Evolutionary conservation across 1,284 basidiomycete genomes (phyloP), one percentile per base, ranked within the genome.

Genomic region (Pholiota adiposa): DNA sequence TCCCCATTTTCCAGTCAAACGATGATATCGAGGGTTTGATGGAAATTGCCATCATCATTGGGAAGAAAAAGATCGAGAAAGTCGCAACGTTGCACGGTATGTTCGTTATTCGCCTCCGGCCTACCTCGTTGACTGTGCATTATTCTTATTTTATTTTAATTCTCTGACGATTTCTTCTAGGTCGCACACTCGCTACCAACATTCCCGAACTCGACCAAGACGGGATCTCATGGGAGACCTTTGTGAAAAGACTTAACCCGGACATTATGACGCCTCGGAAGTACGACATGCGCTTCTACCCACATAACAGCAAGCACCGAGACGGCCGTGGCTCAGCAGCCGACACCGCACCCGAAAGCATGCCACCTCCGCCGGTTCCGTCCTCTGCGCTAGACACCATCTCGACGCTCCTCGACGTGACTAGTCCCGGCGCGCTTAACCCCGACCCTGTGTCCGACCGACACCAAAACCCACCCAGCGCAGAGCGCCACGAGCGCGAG

Each of bases 1-100:
- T 98, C 69, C 97, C 97, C 0, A 77, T 98, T 21, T 97, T 99
- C 78, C 94, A 96, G 70, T 94, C 96, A 25, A 93, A 87, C 69
- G 96, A 98, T 72, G 97, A 99, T 72, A 86, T 90, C 31, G 97
- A 99, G 73, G 97, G 97, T 4, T 78, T 99, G 38, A 91, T 98
- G 85, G 97, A 99, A 76, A 92, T 99, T 56, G 91, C 94, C 4
- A 81, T 88, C 11, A 89, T 99, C 51, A 89, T 98, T 67, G 97
- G 97, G 3, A 86, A 91, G 61, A 82, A 81, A 63, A 84, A 85
- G 53, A 94, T 98, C 86, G 96, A 97, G 72, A 89, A 85, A 68
- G 86, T 88, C 43, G 96, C 96, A 0, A 85, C 92, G 40, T 73
- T 98, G 52, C 97, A 99, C 73, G 96, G 96, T 97, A 70, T 69